Evolutionary conservation across 352 stramenopile genomes (phyloP).

Genomic region (Globisporangium yorkense): DNA sequence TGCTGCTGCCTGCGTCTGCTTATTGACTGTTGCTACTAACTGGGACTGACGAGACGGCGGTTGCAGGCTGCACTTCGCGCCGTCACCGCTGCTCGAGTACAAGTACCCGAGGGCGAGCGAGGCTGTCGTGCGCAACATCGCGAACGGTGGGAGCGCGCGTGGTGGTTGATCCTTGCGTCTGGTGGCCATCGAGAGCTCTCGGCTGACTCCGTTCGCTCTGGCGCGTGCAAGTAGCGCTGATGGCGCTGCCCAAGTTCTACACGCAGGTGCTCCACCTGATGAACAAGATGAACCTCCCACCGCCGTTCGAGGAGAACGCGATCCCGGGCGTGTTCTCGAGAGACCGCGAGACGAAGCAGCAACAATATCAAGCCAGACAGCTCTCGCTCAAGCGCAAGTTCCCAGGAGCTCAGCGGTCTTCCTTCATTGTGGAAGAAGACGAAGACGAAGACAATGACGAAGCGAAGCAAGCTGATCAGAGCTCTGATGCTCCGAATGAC

Average conservation of each 20-base stretch:
- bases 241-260: constrained; percentile 85
- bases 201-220: no score
- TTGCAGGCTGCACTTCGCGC: constrained; percentile 73
- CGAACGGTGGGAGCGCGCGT: constrained; percentile 49
- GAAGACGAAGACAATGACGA: constrained; percentile 20
- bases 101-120: constrained; percentile 81
- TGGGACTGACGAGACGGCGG: no score
- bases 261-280: constrained; percentile 89
- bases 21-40: not conserved
- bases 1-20: no score
- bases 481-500: not conserved
- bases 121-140: constrained; percentile 79
- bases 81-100: constrained; percentile 81
- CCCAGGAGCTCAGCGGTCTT: constrained; percentile 4
- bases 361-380: not conserved
- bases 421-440: constrained; percentile 37
- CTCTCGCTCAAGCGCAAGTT: constrained; percentile 18
- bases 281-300: constrained; percentile 90
- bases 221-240: constrained; percentile 39
- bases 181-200: not conserved
- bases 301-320: constrained; percentile 62
- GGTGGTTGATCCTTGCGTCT: not conserved
- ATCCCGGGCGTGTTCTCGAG: constrained; percentile 64
- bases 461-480: not conserved
- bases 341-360: constrained; percentile 10